Evolutionary conservation across 805 yeast genomes (phyloP).

Genomic region (Metschnikowia rubicola): DNA sequence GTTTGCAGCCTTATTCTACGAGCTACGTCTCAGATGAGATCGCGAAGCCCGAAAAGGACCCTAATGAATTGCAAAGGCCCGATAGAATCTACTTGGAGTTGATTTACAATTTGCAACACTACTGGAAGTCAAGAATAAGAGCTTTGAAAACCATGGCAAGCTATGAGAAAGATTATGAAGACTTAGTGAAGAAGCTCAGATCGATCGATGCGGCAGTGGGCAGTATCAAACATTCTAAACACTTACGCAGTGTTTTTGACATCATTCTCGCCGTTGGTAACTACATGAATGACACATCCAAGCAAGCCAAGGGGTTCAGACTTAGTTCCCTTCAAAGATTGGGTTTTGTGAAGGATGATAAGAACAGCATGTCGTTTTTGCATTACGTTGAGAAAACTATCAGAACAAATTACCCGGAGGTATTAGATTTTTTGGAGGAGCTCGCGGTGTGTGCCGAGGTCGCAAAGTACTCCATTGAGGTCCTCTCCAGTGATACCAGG

Average conservation of each 20-base stretch:
- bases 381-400: slow-evolving; percentile 71
- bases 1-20: slow-evolving; percentile 74
- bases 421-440: slow-evolving; percentile 59
- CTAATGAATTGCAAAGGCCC: slow-evolving; percentile 75
- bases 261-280: slow-evolving; percentile 73
- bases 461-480: slow-evolving; percentile 61
- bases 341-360: slow-evolving; percentile 67
- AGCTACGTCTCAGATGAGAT: slow-evolving; percentile 51
- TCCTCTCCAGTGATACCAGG: slow-evolving; percentile 54
- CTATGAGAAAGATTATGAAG: slow-evolving; percentile 76
- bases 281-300: slow-evolving; percentile 70
- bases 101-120: slow-evolving; percentile 76
- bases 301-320: slow-evolving; percentile 68
- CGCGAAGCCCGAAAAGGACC: slow-evolving; percentile 55
- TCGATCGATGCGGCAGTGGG: slow-evolving; percentile 58
- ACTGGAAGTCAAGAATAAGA: slow-evolving; percentile 90
- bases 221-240: slow-evolving; percentile 48
- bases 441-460: slow-evolving; percentile 49
- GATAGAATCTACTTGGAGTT: slow-evolving; percentile 82
- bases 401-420: slow-evolving; percentile 63
- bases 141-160: slow-evolving; percentile 69
- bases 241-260: slow-evolving; percentile 56
- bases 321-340: slow-evolving; percentile 65
- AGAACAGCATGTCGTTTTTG: slow-evolving; percentile 65
- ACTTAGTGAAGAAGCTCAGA: slow-evolving; percentile 63